A percentile compares a stretch with the other conserved stretches of the same genome.
These are phyloP conservation scores for Saccharomycopsis capsularis DNA, from an alignment of 805 yeast genomes.

Conservation along the genomic window DNA sequence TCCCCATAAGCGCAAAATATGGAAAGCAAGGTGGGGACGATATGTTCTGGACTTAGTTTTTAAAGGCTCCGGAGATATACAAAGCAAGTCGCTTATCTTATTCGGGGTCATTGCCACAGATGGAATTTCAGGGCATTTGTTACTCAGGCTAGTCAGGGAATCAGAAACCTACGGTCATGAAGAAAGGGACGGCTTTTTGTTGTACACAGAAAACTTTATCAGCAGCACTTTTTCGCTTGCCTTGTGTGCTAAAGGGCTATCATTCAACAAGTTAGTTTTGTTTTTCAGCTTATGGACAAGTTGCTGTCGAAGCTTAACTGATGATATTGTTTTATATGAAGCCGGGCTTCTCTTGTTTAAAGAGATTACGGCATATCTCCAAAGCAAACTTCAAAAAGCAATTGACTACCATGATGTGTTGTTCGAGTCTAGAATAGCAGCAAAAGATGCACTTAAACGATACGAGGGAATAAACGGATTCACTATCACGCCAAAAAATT, in stretches of 20 bases:
- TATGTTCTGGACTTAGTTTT: conserved; percentile 43
- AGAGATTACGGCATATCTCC: not conserved
- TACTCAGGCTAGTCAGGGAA: not conserved
- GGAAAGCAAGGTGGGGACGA: conserved; percentile 46
- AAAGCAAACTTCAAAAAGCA: no score
- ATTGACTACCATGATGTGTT: not conserved
- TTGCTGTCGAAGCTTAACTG: not conserved
- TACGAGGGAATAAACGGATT: conserved; percentile 1
- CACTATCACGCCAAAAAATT: not conserved
- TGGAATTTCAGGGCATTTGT: not conserved
- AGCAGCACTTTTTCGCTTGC: not conserved
- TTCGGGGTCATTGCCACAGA: conserved; percentile 40
- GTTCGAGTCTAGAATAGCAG: not conserved
- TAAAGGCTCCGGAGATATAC: conserved; percentile 36
- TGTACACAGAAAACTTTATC: not conserved
- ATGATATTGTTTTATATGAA: conserved; percentile 2
- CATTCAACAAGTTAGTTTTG: not conserved
- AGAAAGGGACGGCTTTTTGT: not conserved
- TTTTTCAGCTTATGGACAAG: conserved; percentile 1
- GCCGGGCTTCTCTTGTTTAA: not conserved
- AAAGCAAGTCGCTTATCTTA: conserved; percentile 42
- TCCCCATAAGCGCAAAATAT: conserved; percentile 35
- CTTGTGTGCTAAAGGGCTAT: not conserved
- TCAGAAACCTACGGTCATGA: not conserved
- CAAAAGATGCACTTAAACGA: not conserved